Percentiles rank a stretch among this genome's conserved stretches.
These are phyloP conservation scores for Dendrobium chrysotoxum DNA, from an alignment of 106 monocot genomes.

Conservation along the genomic window DNA sequence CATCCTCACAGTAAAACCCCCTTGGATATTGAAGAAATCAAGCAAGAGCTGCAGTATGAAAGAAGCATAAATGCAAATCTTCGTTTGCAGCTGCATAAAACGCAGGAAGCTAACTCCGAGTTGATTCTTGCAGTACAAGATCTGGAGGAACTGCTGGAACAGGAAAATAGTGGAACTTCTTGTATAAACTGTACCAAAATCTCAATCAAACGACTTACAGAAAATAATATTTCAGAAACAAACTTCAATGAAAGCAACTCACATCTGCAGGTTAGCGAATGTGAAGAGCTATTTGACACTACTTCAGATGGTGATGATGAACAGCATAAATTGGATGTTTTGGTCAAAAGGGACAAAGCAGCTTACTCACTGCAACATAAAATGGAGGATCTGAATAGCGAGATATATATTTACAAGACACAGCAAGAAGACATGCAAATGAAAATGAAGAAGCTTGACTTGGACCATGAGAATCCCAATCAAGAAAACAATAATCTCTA, in stretches of 20 bases:
- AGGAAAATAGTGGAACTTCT: slow-evolving; percentile 34
- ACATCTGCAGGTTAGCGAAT: slow-evolving; percentile 17
- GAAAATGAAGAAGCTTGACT: slow-evolving; percentile 87
- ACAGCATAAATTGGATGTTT: slow-evolving; percentile 39
- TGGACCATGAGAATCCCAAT: slow-evolving; percentile 90
- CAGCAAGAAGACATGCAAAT: slow-evolving; percentile 81
- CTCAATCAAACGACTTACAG: slow-evolving; percentile 11
- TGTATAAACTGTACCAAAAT: slow-evolving; percentile 16
- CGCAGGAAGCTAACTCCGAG: slow-evolving; percentile 83
- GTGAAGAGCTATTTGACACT: slow-evolving; percentile 26
- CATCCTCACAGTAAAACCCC: slow-evolving; percentile 31
- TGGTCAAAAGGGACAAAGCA: slow-evolving; percentile 36
- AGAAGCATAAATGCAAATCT: slow-evolving; percentile 72
- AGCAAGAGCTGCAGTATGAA: slow-evolving; percentile 75
- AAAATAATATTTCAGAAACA: slow-evolving; percentile 16
- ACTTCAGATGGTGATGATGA: slow-evolving; percentile 29
- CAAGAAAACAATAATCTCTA: slow-evolving; percentile 85
- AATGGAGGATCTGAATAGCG: slow-evolving; percentile 56
- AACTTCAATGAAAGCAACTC: slow-evolving; percentile 11
- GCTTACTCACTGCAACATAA: slow-evolving; percentile 53
- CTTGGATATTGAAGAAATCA: slow-evolving; percentile 61
- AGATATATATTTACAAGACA: slow-evolving; percentile 64
- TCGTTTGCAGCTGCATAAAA: slow-evolving; percentile 75
- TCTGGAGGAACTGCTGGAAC: slow-evolving; percentile 74
- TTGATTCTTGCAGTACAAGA: slow-evolving; percentile 84